phyloP scores from a whole-genome alignment of 305 asterid species.

The Caryopteris hybrid region DNA sequence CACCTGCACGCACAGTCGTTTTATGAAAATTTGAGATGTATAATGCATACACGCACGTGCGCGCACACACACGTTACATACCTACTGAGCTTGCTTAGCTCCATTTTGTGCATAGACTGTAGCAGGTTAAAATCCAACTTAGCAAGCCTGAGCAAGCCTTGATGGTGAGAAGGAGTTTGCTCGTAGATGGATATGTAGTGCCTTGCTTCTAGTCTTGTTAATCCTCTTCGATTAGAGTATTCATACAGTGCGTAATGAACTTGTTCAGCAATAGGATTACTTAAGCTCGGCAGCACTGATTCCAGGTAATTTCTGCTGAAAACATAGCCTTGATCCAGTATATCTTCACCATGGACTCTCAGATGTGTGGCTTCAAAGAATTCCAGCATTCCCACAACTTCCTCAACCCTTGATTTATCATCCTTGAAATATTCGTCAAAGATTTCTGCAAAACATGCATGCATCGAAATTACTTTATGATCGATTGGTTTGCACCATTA shows the following conservation, averaged over 20 bases:
- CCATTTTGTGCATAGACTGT: constrained; percentile 23
- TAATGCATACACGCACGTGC: too few species aligned
- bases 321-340: constrained; percentile 13
- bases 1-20: too few species aligned
- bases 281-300: background rate
- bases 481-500: too few species aligned
- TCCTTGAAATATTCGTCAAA: constrained; percentile 25
- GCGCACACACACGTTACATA: too few species aligned
- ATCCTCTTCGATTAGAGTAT: constrained; percentile 27
- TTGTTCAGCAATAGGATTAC: constrained; percentile 5
- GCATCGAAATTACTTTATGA: too few species aligned
- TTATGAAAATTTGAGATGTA: too few species aligned
- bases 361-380: constrained; percentile 20
- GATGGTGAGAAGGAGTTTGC: constrained; percentile 11
- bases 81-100: constrained; percentile 28
- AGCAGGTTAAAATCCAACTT: constrained; percentile 31
- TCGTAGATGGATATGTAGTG: constrained; percentile 11
- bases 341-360: constrained; percentile 17
- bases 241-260: constrained; percentile 15
- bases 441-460: constrained; percentile 3
- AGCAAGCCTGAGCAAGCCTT: constrained; percentile 22
- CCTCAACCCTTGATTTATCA: background rate
- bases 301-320: constrained; percentile 4
- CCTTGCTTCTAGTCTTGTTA: constrained; percentile 27
- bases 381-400: constrained; percentile 11